phyloP scores from a whole-genome alignment of 1,284 basidiomycete genomes.

The Marasmius oreades region DNA sequence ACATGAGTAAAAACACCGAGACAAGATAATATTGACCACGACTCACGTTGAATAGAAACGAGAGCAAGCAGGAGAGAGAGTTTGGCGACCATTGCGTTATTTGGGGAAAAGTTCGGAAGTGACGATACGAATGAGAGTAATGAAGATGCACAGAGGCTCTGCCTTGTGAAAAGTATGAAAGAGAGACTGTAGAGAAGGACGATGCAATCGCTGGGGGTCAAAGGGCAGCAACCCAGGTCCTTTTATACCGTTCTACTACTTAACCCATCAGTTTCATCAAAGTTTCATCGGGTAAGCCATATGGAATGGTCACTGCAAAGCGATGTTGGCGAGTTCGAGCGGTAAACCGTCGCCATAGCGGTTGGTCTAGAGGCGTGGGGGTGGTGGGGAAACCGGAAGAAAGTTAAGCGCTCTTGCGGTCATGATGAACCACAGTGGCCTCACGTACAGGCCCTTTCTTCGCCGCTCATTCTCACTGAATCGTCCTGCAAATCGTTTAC shows the following conservation, averaged over 20 bases:
- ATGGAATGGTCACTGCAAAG: no score
- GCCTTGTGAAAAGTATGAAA: background rate
- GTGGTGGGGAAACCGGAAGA: no score
- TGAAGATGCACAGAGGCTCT: background rate
- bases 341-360: no score
- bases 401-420: no score
- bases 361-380: no score
- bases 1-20: no score
- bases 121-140: background rate
- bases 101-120: background rate
- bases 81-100: constrained; percentile 1
- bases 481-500: constrained; percentile 13
- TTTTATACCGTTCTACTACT: background rate
- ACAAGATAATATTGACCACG: no score
- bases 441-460: background rate
- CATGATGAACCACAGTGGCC: no score
- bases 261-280: no score
- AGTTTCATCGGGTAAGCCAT: no score
- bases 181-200: background rate
- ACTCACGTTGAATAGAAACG: background rate
- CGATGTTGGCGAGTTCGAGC: no score
- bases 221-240: background rate
- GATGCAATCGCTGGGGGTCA: constrained; percentile 1
- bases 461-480: constrained; percentile 18
- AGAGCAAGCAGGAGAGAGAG: background rate